Percentiles rank a stretch among this genome's conserved stretches.
These are phyloP conservation scores for Linnemannia hyalina DNA, from an alignment of 192 early-diverging fungal genomes.

Conservation along the genomic window DNA sequence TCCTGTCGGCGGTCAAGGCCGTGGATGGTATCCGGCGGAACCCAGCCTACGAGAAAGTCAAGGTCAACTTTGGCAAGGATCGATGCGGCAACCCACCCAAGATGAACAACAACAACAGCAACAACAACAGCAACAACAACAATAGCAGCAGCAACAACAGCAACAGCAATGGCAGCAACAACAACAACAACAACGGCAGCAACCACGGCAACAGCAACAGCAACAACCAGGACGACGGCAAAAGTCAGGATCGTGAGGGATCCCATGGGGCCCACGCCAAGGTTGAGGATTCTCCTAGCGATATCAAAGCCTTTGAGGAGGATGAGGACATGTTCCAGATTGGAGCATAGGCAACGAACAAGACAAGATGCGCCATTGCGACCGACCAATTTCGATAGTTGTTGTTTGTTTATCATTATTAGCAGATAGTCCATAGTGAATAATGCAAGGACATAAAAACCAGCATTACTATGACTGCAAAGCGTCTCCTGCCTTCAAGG, in stretches of 20 bases:
- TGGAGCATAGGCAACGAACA: conserved; percentile 6
- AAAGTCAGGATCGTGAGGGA: not conserved
- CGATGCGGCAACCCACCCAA: conserved; percentile 85
- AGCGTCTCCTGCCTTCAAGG: conserved; percentile 71
- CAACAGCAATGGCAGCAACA: not conserved
- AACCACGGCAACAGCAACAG: conserved; percentile 2
- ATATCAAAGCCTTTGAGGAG: conserved; percentile 39
- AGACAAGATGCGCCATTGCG: conserved; percentile 14
- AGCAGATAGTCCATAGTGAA: too few relatives aligned
- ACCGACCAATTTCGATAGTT: conserved; percentile 23
- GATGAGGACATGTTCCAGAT: conserved; percentile 48
- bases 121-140: not conserved
- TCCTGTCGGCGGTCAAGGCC: conserved; percentile 80
- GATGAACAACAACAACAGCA: conserved; percentile 25
- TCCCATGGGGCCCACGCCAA: conserved; percentile 4
- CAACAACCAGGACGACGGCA: not conserved
- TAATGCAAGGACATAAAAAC: too few relatives aligned
- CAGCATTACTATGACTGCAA: too few relatives aligned
- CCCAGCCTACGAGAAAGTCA: conserved; percentile 70
- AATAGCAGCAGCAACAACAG: not conserved
- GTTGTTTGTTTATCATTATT: too few relatives aligned
- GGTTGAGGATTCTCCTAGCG: conserved; percentile 22
- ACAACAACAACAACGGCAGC: not conserved
- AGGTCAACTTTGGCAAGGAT: conserved; percentile 90
- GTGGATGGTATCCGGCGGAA: conserved; percentile 76